Conservation (phyloP, 176 grass and related monocot species). For the Tuctoria greenei region DNA sequence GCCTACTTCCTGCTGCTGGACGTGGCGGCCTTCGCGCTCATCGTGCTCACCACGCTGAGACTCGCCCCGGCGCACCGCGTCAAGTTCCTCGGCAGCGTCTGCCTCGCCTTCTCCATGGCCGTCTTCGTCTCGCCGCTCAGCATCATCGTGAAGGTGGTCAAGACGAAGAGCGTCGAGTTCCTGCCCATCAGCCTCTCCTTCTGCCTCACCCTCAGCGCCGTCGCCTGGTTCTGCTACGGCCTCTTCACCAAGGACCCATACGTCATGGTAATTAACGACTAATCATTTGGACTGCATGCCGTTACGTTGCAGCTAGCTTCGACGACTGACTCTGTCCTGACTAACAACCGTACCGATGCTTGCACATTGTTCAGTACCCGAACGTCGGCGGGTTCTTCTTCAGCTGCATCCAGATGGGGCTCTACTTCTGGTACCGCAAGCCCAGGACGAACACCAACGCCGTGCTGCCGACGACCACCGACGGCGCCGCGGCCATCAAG, state of each 20-base stretch:
- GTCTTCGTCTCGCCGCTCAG: conserved; percentile 90
- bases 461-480: conserved; percentile 41
- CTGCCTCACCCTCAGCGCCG: conserved; percentile 71
- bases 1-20: conserved; percentile 67
- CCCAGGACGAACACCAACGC: conserved; percentile 13
- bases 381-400: conserved; percentile 78
- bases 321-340: too few relatives aligned
- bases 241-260: conserved; percentile 67
- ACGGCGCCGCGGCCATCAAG: background rate
- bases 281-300: background rate
- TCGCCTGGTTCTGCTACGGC: conserved; percentile 79
- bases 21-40: conserved; percentile 54
- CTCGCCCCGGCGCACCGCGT: conserved; percentile 21
- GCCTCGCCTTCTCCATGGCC: conserved; percentile 79
- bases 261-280: conserved; percentile 43
- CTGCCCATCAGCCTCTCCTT: conserved; percentile 74
- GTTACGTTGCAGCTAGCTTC: too few relatives aligned
- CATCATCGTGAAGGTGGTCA: conserved; percentile 91
- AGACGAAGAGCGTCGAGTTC: conserved; percentile 87
- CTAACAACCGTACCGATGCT: too few relatives aligned
- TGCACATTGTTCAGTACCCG: conserved; percentile 74
- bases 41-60: conserved; percentile 56
- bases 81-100: conserved; percentile 88
- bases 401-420: conserved; percentile 70
- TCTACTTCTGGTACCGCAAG: conserved; percentile 73